Conservation (phyloP, 2,329 filamentous ascomycete species). For the Tolypocladium endophyticum region DNA sequence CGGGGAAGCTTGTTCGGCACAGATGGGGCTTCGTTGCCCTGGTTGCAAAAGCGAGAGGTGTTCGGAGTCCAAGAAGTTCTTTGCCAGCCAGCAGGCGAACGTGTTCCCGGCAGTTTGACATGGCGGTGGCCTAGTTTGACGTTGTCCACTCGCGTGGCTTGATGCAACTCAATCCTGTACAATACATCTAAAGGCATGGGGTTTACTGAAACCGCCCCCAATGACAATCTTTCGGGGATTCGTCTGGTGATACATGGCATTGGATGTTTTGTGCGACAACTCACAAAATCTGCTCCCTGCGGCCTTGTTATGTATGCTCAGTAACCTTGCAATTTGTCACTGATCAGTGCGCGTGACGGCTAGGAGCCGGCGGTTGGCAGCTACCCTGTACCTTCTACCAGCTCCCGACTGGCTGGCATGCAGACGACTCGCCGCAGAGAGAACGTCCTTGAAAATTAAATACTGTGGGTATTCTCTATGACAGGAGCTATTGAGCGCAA, state of each 20-base stretch:
- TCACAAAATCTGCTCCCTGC: background rate
- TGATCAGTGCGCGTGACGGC: background rate
- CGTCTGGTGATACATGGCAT: background rate
- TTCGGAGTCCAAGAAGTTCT: constrained; percentile 63
- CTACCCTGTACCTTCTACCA: background rate
- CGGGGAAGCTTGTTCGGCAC: constrained; percentile 58
- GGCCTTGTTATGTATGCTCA: background rate
- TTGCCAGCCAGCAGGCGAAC: constrained; percentile 31
- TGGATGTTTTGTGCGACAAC: background rate
- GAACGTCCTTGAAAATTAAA: background rate
- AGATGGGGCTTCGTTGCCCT: constrained; percentile 87
- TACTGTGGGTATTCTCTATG: background rate
- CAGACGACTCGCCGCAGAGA: background rate
- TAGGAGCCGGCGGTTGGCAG: background rate
- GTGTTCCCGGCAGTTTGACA: constrained; percentile 7
- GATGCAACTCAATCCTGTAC: background rate
- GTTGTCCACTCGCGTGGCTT: background rate
- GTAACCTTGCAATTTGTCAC: background rate
- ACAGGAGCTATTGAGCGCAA: background rate
- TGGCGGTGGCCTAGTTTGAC: background rate
- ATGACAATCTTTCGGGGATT: background rate
- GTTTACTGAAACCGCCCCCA: background rate
- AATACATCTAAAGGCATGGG: background rate
- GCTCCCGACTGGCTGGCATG: background rate
- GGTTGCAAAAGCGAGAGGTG: constrained; percentile 88